These are phyloP conservation scores for Vickermania spadyakhi DNA, from an alignment of 208 protist species.

Conservation along the genomic window DNA sequence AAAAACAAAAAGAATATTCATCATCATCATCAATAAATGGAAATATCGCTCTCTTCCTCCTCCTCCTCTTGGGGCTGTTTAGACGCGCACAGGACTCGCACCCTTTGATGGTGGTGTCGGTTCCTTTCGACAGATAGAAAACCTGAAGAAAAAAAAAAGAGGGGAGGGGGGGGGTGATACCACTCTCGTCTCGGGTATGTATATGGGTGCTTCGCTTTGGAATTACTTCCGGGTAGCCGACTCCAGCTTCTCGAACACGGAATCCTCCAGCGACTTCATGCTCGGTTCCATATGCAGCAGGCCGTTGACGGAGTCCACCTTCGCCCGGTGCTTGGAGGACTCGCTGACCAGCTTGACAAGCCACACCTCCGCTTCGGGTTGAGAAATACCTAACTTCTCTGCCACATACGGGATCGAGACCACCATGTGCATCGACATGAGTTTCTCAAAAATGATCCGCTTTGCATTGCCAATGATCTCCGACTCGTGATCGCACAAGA, in stretches of 20 bases:
- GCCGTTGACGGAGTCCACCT: slow-evolving; percentile 86
- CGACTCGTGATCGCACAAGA: slow-evolving; percentile 64
- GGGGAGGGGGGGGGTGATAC: too few species aligned
- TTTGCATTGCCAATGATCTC: slow-evolving; percentile 64
- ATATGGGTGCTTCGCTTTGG: background rate
- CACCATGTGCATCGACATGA: slow-evolving; percentile 78
- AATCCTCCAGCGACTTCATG: slow-evolving; percentile 54
- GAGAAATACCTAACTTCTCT: slow-evolving; percentile 54
- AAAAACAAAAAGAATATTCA: too few species aligned
- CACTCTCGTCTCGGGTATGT: background rate
- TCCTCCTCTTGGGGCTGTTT: too few species aligned
- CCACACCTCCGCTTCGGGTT: slow-evolving; percentile 81
- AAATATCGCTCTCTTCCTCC: too few species aligned
- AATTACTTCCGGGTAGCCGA: slow-evolving; percentile 13
- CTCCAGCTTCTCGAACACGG: slow-evolving; percentile 75
- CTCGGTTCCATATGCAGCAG: slow-evolving; percentile 76
- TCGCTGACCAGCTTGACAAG: slow-evolving; percentile 87
- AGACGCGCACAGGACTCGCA: too few species aligned
- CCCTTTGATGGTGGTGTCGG: too few species aligned
- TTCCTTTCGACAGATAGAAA: too few species aligned
- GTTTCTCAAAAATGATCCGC: slow-evolving; percentile 79
- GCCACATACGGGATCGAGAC: slow-evolving; percentile 84
- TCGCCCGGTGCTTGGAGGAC: slow-evolving; percentile 78
- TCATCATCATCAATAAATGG: too few species aligned
- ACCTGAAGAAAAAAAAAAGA: too few species aligned